A percentile compares a stretch with the other conserved stretches of the same genome.
Evolutionary conservation across 208 protist genomes (phyloP).

Genomic region (Jaenimonas drosophilae): DNA sequence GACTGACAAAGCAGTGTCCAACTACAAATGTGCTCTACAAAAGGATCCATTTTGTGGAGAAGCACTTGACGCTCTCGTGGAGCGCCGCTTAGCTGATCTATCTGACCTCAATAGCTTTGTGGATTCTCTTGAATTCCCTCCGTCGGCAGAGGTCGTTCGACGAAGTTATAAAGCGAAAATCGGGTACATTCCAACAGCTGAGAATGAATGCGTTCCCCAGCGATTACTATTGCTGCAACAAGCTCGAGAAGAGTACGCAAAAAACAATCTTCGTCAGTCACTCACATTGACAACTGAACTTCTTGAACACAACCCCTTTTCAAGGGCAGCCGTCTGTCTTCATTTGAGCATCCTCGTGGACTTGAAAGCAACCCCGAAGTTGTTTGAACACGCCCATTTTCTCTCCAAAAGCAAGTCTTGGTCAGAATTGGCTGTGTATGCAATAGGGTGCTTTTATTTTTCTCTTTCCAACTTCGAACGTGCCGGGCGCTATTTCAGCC

Average conservation of each 20-base stretch:
- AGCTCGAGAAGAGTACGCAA: slow-evolving; percentile 41
- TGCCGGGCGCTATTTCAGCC: slow-evolving; percentile 80
- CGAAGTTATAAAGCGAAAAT: slow-evolving; percentile 9
- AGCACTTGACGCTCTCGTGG: slow-evolving; percentile 54
- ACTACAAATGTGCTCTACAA: slow-evolving; percentile 54
- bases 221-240: slow-evolving; percentile 30
- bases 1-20: slow-evolving; percentile 30
- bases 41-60: slow-evolving; percentile 65
- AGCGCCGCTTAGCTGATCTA: slow-evolving; percentile 42
- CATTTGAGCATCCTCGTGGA: slow-evolving; percentile 72
- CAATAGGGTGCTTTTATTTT: slow-evolving; percentile 87
- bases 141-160: slow-evolving; percentile 24
- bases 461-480: slow-evolving; percentile 77
- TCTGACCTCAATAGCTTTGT: slow-evolving; percentile 29
- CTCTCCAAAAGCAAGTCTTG: slow-evolving; percentile 61
- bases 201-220: slow-evolving; percentile 19
- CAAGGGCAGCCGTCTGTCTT: slow-evolving; percentile 55
- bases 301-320: slow-evolving; percentile 40
- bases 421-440: slow-evolving; percentile 74
- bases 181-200: not conserved
- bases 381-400: slow-evolving; percentile 81
- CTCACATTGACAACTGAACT: slow-evolving; percentile 50
- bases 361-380: slow-evolving; percentile 59
- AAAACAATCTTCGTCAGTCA: slow-evolving; percentile 64
- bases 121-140: slow-evolving; percentile 45